phyloP scores from a whole-genome alignment of 345 rosid species.

The Citrus trifoliata region DNA sequence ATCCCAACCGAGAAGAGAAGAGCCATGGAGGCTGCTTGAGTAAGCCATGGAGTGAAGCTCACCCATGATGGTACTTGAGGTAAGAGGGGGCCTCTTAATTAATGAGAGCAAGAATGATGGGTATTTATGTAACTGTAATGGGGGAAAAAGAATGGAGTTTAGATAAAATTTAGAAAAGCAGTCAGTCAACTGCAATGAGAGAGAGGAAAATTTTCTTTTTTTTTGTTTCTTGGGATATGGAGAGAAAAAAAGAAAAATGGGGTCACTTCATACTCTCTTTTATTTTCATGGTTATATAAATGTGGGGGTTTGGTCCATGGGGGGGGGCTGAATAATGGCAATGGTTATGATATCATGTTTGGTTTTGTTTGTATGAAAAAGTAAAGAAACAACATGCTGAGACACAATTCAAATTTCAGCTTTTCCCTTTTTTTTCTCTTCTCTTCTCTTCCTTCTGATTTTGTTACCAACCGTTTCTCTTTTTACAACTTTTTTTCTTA shows the following conservation, averaged over 20 bases:
- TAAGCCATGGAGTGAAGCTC: conserved; percentile 43
- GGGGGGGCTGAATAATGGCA: conserved; percentile 52
- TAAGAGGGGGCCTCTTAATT: not conserved
- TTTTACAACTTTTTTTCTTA: conserved; percentile 30
- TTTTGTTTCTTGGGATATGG: conserved; percentile 46
- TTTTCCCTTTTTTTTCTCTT: conserved; percentile 28
- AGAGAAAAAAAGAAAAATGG: conserved; percentile 11
- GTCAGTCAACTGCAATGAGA: conserved; percentile 58
- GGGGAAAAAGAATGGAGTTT: conserved; percentile 11
- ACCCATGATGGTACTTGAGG: conserved; percentile 25
- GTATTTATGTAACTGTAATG: conserved; percentile 32
- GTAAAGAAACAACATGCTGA: conserved; percentile 6
- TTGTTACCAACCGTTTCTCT: conserved; percentile 44
- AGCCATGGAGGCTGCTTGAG: conserved; percentile 3
- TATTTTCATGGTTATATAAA: not conserved
- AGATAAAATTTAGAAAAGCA: conserved; percentile 40
- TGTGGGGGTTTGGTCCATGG: conserved; percentile 28
- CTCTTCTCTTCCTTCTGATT: conserved; percentile 21
- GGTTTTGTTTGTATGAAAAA: conserved; percentile 27
- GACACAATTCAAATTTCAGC: conserved; percentile 56
- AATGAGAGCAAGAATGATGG: conserved; percentile 7
- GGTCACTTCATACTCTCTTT: conserved; percentile 3
- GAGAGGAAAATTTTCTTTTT: not conserved
- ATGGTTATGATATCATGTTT: conserved; percentile 34
- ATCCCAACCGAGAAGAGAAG: conserved; percentile 70